Evolutionary conservation across 139 green algal genomes (phyloP).

Genomic region (Marvania coccoides): DNA sequence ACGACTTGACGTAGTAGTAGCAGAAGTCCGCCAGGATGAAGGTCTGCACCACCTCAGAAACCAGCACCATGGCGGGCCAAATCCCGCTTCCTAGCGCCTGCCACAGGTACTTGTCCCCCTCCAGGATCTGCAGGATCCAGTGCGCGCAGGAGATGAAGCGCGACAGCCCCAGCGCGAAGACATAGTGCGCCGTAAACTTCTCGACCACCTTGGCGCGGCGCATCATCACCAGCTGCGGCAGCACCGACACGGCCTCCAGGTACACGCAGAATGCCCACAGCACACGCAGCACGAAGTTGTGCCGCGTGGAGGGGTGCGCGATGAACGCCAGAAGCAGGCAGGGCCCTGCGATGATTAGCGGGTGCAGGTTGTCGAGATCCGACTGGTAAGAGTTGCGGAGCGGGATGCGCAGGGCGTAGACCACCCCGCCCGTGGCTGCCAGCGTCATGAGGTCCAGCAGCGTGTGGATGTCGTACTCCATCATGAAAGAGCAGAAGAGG

Average conservation of each 20-base stretch:
- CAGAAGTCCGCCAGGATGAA: slow-evolving; percentile 99
- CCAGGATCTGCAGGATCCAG: slow-evolving; percentile 94
- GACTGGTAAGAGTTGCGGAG: slow-evolving; percentile 77
- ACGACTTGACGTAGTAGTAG: slow-evolving; percentile 96
- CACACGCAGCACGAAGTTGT: slow-evolving; percentile 69
- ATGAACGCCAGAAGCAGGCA: slow-evolving; percentile 79
- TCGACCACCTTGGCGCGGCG: slow-evolving; percentile 95
- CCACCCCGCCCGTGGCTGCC: slow-evolving; percentile 72
- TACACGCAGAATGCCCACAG: slow-evolving; percentile 98
- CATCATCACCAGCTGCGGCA: slow-evolving; percentile 97
- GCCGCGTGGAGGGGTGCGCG: slow-evolving; percentile 79
- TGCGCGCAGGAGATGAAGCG: slow-evolving; percentile 96
- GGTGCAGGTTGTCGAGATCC: slow-evolving; percentile 75
- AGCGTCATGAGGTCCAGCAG: slow-evolving; percentile 88
- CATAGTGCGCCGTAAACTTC: slow-evolving; percentile 97
- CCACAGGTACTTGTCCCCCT: slow-evolving; percentile 81
- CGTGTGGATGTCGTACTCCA: slow-evolving; percentile 99
- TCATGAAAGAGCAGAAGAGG: slow-evolving; percentile 94
- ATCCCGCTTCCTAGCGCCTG: slow-evolving; percentile 80
- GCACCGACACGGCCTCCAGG: slow-evolving; percentile 90
- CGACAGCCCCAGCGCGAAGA: slow-evolving; percentile 91
- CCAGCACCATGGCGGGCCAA: slow-evolving; percentile 95
- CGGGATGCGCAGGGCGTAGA: slow-evolving; percentile 71
- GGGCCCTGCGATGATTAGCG: slow-evolving; percentile 67
- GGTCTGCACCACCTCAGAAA: slow-evolving; percentile 95